A percentile compares a stretch with the other conserved stretches of the same genome.
Conservation (phyloP, 1,284 basidiomycete species). For the Ceratobasidium sp. region DNA sequence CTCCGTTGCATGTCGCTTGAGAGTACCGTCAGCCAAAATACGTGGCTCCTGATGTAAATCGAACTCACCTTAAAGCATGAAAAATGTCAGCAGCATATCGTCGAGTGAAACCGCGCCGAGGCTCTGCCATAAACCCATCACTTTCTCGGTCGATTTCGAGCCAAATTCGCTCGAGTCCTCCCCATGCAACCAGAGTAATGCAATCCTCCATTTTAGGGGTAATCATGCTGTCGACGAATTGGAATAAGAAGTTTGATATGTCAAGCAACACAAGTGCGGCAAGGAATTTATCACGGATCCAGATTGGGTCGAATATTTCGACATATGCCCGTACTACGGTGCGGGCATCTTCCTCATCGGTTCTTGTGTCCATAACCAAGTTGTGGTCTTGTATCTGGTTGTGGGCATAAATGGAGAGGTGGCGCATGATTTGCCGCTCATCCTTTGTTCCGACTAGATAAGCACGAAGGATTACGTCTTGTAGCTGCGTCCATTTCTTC, state of each 20-base stretch:
- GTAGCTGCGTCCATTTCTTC: slow-evolving; percentile 4
- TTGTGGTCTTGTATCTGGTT: not conserved
- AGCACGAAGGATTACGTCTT: not conserved
- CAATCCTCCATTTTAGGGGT: not conserved
- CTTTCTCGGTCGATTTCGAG: slow-evolving; percentile 17
- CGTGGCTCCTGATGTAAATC: not conserved
- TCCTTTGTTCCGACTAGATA: not conserved
- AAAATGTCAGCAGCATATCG: slow-evolving; percentile 17
- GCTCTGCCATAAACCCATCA: not conserved
- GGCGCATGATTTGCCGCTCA: slow-evolving; percentile 1
- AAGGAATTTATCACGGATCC: not conserved
- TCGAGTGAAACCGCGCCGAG: not conserved
- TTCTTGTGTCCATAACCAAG: not conserved
- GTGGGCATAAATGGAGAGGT: not conserved
- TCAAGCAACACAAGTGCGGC: not conserved
- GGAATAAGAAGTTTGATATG: not conserved
- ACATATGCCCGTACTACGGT: slow-evolving; percentile 1
- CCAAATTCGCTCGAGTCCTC: not conserved
- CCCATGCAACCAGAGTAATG: not conserved
- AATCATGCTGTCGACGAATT: not conserved
- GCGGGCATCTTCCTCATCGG: slow-evolving; percentile 8
- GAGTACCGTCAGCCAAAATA: not conserved
- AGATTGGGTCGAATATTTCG: not conserved
- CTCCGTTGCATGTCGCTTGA: not conserved
- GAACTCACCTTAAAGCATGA: not conserved